Evolutionary conservation across 108 stramenopile species (phyloP).

Genomic region (Fragilaria crotonensis): DNA sequence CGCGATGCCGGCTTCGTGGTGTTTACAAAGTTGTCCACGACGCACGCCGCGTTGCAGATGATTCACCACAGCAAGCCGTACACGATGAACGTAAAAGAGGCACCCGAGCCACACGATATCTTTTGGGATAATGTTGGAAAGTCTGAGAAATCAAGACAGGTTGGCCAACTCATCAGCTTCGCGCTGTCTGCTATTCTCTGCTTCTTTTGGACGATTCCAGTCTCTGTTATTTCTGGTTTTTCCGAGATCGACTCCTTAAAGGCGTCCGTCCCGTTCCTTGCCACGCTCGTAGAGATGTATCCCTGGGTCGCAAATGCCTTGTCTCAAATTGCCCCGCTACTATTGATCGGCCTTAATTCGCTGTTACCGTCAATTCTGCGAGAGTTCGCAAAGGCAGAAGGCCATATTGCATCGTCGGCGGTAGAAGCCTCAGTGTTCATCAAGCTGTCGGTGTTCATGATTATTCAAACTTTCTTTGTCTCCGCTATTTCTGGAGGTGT

Average conservation of each 20-base stretch:
- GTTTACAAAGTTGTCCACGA: conserved; percentile 18
- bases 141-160: conserved; percentile 13
- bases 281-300: conserved; percentile 19
- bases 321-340: conserved; percentile 27
- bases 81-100: conserved; percentile 7
- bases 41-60: conserved; percentile 27
- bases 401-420: not conserved
- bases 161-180: conserved; percentile 26
- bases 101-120: conserved; percentile 7
- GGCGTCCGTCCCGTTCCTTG: conserved; percentile 25
- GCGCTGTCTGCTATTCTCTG: conserved; percentile 21
- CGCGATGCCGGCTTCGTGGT: conserved; percentile 19
- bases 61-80: conserved; percentile 24
- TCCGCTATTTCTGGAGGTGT: conserved; percentile 49
- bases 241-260: conserved; percentile 9
- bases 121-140: conserved; percentile 37
- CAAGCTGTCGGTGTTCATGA: conserved; percentile 2
- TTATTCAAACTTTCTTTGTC: conserved; percentile 68
- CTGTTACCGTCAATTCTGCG: conserved; percentile 18
- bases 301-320: conserved; percentile 35
- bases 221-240: conserved; percentile 5
- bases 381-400: conserved; percentile 9
- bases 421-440: conserved; percentile 1
- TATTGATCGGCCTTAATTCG: conserved; percentile 17
- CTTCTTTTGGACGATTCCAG: conserved; percentile 34